phyloP scores from a whole-genome alignment of 129 eudicot species.

The sunflower (Helianthus annuus) region HanXRQr2.0-SUNRISE NC_035442.2:172190897-172191396 shows the following conservation, averaged over 20 bases:
- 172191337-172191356: constrained; percentile 59
- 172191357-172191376: constrained; percentile 78
- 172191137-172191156: constrained; percentile 66
- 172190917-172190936: constrained; percentile 56
- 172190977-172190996: background rate
- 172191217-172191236: background rate
- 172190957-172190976: constrained; percentile 62
- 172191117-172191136: constrained; percentile 48
- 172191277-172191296: constrained; percentile 71
- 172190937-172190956: constrained; percentile 71
- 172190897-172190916: constrained; percentile 45
- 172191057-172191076: constrained; percentile 65
- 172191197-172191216: background rate
- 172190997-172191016: background rate
- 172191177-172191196: constrained; percentile 36
- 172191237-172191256: background rate
- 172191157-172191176: constrained; percentile 67
- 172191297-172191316: constrained; percentile 64
- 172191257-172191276: constrained; percentile 41
- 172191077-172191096: constrained; percentile 76
- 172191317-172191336: constrained; percentile 66
- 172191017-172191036: background rate
- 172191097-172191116: constrained; percentile 45
- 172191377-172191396: constrained; percentile 52
- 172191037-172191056: background rate